These are phyloP conservation scores for Aspergillus neoniger DNA, from an alignment of 2,329 filamentous ascomycete genomes.

Conservation along the genomic window DNA sequence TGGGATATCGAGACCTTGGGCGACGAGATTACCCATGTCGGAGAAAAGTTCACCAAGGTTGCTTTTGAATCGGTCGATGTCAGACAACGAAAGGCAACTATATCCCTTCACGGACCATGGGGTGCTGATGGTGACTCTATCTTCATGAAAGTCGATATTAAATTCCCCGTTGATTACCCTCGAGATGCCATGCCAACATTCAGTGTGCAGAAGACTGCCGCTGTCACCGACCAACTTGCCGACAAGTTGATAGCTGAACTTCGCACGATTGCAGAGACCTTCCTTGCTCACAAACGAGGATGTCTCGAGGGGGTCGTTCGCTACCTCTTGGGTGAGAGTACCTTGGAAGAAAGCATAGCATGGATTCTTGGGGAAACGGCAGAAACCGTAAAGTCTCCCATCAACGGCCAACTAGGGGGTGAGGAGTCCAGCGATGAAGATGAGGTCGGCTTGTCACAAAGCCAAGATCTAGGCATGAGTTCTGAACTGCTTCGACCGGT, in stretches of 20 bases:
- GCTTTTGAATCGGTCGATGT: slow-evolving; percentile 62
- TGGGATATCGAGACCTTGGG: slow-evolving; percentile 58
- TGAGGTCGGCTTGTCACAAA: slow-evolving; percentile 54
- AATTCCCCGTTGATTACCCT: slow-evolving; percentile 61
- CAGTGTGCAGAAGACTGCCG: slow-evolving; percentile 59
- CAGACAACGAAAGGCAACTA: slow-evolving; percentile 53
- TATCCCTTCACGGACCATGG: slow-evolving; percentile 64
- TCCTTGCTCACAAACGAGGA: slow-evolving; percentile 54
- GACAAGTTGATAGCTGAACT: slow-evolving; percentile 54
- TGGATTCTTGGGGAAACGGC: slow-evolving; percentile 61
- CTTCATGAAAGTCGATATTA: slow-evolving; percentile 60
- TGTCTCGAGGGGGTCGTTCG: slow-evolving; percentile 64
- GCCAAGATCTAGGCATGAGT: slow-evolving; percentile 50
- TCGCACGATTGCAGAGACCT: slow-evolving; percentile 56
- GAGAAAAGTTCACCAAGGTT: slow-evolving; percentile 62
- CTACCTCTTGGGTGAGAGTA: slow-evolving; percentile 62
- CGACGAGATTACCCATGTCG: slow-evolving; percentile 63
- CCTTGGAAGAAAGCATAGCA: slow-evolving; percentile 58
- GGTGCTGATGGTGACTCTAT: slow-evolving; percentile 53
- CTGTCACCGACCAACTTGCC: slow-evolving; percentile 55
- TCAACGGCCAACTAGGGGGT: slow-evolving; percentile 52
- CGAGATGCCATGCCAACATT: slow-evolving; percentile 52
- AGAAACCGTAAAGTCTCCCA: slow-evolving; percentile 46
- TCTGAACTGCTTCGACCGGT: slow-evolving; percentile 55
- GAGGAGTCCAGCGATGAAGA: slow-evolving; percentile 86